phyloP scores from a whole-genome alignment of 2,329 filamentous ascomycete genomes.

The Magnaporthiopsis poae region DNA sequence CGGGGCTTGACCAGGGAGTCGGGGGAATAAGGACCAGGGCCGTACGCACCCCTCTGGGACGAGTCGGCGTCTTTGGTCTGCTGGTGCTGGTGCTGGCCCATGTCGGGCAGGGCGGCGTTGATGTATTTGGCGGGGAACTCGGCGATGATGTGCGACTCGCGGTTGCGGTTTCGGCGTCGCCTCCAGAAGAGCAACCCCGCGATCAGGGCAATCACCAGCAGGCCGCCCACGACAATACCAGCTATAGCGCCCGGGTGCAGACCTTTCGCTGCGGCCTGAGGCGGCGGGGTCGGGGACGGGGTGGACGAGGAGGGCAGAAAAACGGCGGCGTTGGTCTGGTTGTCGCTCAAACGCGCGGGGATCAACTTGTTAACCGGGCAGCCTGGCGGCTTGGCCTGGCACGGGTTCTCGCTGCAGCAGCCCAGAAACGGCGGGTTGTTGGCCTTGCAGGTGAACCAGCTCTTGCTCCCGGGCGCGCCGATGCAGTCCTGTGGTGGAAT shows the following conservation, averaged over 20 bases:
- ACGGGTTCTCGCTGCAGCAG: slow-evolving; percentile 28
- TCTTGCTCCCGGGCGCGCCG: slow-evolving; percentile 11
- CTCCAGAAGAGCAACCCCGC: neutral
- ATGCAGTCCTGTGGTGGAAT: slow-evolving; percentile 25
- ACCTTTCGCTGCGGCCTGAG: neutral
- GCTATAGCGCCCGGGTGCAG: slow-evolving; percentile 5
- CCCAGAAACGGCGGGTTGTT: slow-evolving; percentile 27
- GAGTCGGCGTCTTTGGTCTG: neutral
- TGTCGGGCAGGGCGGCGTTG: slow-evolving; percentile 5
- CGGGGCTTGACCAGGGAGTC: neutral
- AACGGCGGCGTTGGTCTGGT: slow-evolving; percentile 3
- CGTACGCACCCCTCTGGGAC: neutral
- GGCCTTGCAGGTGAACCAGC: slow-evolving; percentile 26
- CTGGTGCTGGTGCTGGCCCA: neutral
- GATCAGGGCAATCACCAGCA: neutral
- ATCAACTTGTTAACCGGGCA: neutral
- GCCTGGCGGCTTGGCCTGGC: slow-evolving; percentile 10
- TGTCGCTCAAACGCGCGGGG: slow-evolving; percentile 6
- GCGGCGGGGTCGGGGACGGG: neutral
- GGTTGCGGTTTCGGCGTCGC: slow-evolving; percentile 1
- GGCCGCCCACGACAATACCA: slow-evolving; percentile 3
- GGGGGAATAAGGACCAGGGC: neutral
- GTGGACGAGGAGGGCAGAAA: neutral
- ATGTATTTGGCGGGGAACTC: slow-evolving; percentile 2
- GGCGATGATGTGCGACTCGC: slow-evolving; percentile 4